Evolutionary conservation across 148 eudicot species (phyloP), one percentile per base, ranked within the genome.

Genomic region (Arctostaphylos glauca): DNA sequence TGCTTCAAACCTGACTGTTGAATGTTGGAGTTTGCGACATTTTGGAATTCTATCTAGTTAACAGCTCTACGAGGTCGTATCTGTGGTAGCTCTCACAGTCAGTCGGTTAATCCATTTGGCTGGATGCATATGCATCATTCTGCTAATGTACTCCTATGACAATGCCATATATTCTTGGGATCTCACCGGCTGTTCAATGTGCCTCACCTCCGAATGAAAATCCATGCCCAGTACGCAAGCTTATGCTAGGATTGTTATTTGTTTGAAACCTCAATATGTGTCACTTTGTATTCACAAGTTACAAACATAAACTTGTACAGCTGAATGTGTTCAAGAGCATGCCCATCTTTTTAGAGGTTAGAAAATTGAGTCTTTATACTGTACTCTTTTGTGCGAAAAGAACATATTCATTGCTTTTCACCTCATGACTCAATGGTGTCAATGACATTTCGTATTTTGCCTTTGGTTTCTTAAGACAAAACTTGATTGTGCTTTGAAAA

Each of bases 161-260:
- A 71, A 43, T 60, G 43, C 54, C 5, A 5, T 31, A 79, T 56
- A 60, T 44, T 43, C 49, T 43, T 48, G 14, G n/a, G 15, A 12
- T 62, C 73, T 18, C 72, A 62, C 74, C 59, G 7, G n/a, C 75
- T 64, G 46, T 62, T 48, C 41, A 77, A 52, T 76, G 79, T 18
- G 66, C 14, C 66, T 77, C 79, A 52, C 15, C 25, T 76, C 25
- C 5, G 5, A 23, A 23, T 25, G 59, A 76, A 49, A 13, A 49
- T 46, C 79, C 18, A 16, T 54, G 21, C 6, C 48, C 13, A 49
- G 31, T 52, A 50, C 9, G 10, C 44, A 75, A 75, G 58, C 78
- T 75, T 74, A 48, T 47, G 77, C 49, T 74, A 46, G 77, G 18
- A 19, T 16, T 47, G 54, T 48, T 46, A 1, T 4, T 73, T 18